These are phyloP conservation scores for Aspergillus incahuasiensis DNA, from an alignment of 495 filamentous ascomycete species.

Conservation along the genomic window DNA sequence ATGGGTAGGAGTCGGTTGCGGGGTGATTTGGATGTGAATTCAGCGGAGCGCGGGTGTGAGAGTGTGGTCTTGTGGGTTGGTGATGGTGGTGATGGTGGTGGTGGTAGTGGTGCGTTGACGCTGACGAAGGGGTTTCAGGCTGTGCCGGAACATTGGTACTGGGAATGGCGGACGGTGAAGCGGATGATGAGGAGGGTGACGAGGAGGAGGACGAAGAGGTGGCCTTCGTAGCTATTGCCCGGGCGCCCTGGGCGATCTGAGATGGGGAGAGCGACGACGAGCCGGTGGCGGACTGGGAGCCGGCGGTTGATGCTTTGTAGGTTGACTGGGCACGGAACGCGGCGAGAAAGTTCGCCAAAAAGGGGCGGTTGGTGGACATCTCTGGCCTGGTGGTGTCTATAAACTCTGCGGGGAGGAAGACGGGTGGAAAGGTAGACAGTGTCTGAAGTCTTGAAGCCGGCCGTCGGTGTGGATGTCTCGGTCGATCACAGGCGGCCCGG, in stretches of 20 bases:
- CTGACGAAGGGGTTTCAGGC: conserved; percentile 10
- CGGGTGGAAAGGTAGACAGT: background rate
- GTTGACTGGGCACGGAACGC: conserved; percentile 67
- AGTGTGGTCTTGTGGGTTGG: conserved; percentile 18
- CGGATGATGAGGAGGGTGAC: conserved; percentile 7
- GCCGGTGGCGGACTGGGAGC: conserved; percentile 22
- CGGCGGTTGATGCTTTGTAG: conserved; percentile 37
- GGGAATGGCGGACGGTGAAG: background rate
- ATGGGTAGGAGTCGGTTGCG: conserved; percentile 5
- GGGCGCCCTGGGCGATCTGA: conserved; percentile 37
- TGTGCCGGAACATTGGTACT: background rate
- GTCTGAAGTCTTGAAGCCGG: background rate
- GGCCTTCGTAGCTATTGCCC: conserved; percentile 42
- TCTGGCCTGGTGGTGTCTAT: background rate
- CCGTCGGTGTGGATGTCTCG: background rate
- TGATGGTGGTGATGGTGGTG: conserved; percentile 15
- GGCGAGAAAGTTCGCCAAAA: conserved; percentile 81
- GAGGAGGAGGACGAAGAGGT: conserved; percentile 15
- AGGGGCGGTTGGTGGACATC: conserved; percentile 71
- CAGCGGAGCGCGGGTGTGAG: conserved; percentile 20
- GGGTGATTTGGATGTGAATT: conserved; percentile 13
- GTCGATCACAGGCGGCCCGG: background rate
- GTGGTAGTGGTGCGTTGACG: conserved; percentile 23
- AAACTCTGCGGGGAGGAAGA: background rate
- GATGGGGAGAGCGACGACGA: conserved; percentile 28